Evolutionary conservation across 176 grass and related monocot species (phyloP).

Genomic region (Aegilops bicornis): DNA sequence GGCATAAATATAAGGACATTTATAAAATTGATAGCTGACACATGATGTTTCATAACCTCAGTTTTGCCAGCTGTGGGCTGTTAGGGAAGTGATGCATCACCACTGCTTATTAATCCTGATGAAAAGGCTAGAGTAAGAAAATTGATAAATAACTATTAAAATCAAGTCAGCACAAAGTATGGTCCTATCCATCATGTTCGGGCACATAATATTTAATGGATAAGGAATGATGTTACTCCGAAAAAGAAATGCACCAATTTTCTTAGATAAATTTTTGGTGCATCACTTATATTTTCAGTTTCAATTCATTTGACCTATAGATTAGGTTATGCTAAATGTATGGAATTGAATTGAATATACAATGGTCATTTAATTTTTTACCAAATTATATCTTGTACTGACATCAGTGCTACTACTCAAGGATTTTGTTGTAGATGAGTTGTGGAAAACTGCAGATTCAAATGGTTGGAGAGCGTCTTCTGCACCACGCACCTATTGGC

Average conservation of each 20-base stretch:
- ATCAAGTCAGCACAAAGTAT: neutral
- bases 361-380: neutral
- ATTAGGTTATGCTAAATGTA: constrained; percentile 1
- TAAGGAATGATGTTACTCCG: neutral
- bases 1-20: neutral
- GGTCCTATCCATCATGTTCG: neutral
- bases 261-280: neutral
- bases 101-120: neutral
- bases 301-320: neutral
- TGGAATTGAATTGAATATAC: neutral
- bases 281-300: neutral
- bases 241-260: neutral
- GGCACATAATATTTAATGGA: neutral
- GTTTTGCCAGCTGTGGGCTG: neutral
- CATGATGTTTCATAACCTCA: neutral
- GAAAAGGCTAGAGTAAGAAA: neutral
- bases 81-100: neutral
- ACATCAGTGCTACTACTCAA: constrained; percentile 43
- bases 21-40: neutral
- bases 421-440: constrained; percentile 75
- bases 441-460: constrained; percentile 86
- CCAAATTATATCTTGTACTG: constrained; percentile 26
- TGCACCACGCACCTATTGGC: constrained; percentile 82
- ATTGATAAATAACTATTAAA: neutral
- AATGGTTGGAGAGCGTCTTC: constrained; percentile 94